Conservation (phyloP, 2,329 filamentous ascomycete species). For the Triangularia setosa region DNA sequence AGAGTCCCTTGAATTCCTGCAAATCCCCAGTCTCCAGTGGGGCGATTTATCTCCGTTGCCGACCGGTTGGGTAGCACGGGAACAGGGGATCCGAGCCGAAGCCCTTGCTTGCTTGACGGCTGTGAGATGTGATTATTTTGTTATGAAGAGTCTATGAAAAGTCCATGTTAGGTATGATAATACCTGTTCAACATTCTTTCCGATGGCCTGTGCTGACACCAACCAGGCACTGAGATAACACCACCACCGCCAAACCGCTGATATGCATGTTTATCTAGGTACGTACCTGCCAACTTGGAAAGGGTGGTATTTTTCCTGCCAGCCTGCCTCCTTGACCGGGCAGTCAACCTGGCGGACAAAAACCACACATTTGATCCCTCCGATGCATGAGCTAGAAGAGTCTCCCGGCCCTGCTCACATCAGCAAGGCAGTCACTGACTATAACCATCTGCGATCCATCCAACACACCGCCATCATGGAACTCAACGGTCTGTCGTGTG, state of each 20-base stretch:
- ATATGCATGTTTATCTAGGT: too few relatives aligned
- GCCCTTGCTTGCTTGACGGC: constrained; percentile 2
- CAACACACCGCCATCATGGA: not conserved
- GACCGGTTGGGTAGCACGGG: constrained; percentile 18
- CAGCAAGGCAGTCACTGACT: not conserved
- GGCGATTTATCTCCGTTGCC: constrained; percentile 26
- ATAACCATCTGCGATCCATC: not conserved
- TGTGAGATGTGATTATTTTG: not conserved
- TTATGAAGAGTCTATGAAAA: not conserved
- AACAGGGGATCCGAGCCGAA: constrained; percentile 14
- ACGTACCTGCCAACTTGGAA: too few relatives aligned
- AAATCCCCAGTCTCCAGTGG: constrained; percentile 1
- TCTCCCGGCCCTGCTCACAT: not conserved
- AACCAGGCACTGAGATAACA: too few relatives aligned
- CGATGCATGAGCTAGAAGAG: not conserved
- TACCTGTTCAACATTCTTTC: too few relatives aligned
- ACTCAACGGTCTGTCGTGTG: not conserved
- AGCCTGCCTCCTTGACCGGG: too few relatives aligned
- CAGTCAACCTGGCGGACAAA: too few relatives aligned
- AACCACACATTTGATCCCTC: not conserved
- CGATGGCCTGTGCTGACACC: too few relatives aligned
- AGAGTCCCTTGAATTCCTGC: not conserved
- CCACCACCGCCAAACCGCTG: too few relatives aligned
- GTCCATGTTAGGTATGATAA: too few relatives aligned
- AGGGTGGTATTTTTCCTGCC: too few relatives aligned